Percentiles rank a stretch among this genome's conserved stretches.
Conservation (phyloP, 768 basidiomycete genomes). For the Hygrophorus russula region DNA sequence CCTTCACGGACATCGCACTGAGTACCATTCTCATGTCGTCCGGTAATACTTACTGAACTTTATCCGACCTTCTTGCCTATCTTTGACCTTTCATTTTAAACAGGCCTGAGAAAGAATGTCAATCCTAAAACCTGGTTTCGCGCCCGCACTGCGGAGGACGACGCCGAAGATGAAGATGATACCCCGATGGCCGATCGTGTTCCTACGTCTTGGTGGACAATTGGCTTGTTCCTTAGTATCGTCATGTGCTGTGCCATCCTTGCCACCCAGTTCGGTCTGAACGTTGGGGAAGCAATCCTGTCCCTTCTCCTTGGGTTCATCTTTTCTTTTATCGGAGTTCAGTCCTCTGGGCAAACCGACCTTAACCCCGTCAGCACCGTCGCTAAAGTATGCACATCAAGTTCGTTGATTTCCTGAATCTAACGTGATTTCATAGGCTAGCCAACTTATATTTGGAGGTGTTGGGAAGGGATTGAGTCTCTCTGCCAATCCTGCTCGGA, state of each 20-base stretch:
- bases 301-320: slow-evolving; percentile 49
- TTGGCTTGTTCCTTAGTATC: slow-evolving; percentile 34
- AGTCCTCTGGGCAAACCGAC: slow-evolving; percentile 47
- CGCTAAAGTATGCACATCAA: slow-evolving; percentile 27
- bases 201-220: slow-evolving; percentile 43
- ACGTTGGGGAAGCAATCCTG: slow-evolving; percentile 46
- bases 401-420: not conserved
- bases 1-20: slow-evolving; percentile 40
- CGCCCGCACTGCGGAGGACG: slow-evolving; percentile 13
- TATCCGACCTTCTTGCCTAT: too few relatives aligned
- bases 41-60: too few relatives aligned
- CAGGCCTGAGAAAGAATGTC: slow-evolving; percentile 4
- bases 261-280: slow-evolving; percentile 42
- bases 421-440: slow-evolving; percentile 21
- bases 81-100: slow-evolving; percentile 4
- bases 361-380: slow-evolving; percentile 53
- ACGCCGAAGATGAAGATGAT: slow-evolving; percentile 36
- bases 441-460: slow-evolving; percentile 57
- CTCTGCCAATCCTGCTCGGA: slow-evolving; percentile 23
- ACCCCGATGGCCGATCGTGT: slow-evolving; percentile 45
- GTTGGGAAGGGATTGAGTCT: slow-evolving; percentile 37
- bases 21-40: slow-evolving; percentile 19
- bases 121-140: slow-evolving; percentile 22
- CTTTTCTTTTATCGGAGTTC: slow-evolving; percentile 59
- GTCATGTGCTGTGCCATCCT: slow-evolving; percentile 43